Evolutionary conservation across 345 rosid species (phyloP).

Genomic region (Pistacia atlantica): DNA sequence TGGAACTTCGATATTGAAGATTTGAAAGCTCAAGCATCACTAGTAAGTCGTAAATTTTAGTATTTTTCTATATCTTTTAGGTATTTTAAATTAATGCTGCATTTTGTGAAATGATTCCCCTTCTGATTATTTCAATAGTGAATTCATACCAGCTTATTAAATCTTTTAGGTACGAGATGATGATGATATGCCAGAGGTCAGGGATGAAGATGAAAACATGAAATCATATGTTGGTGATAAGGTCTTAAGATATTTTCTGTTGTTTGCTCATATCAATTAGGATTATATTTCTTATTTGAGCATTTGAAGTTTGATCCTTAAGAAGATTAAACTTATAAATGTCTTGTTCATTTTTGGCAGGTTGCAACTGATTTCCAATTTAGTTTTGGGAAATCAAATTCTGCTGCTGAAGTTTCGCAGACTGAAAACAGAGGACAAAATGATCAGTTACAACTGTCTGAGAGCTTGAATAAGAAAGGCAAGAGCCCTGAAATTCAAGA

Average conservation of each 20-base stretch:
- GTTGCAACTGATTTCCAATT: slow-evolving; percentile 24
- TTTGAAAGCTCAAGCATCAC: slow-evolving; percentile 91
- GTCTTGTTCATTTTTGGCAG: slow-evolving; percentile 37
- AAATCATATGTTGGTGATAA: slow-evolving; percentile 43
- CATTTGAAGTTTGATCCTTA: slow-evolving; percentile 9
- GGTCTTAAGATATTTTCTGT: slow-evolving; percentile 32
- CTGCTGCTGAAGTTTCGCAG: slow-evolving; percentile 32
- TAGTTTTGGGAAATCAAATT: slow-evolving; percentile 35
- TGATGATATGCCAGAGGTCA: slow-evolving; percentile 58
- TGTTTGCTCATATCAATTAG: not conserved
- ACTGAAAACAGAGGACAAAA: slow-evolving; percentile 36
- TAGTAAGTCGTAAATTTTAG: slow-evolving; percentile 50
- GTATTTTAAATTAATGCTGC: not conserved
- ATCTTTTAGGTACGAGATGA: slow-evolving; percentile 72
- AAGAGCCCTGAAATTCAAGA: slow-evolving; percentile 44
- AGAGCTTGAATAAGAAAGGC: slow-evolving; percentile 49
- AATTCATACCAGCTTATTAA: slow-evolving; percentile 17
- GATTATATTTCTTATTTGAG: slow-evolving; percentile 3
- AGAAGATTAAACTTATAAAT: not conserved
- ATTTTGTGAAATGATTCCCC: slow-evolving; percentile 7
- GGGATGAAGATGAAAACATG: slow-evolving; percentile 59
- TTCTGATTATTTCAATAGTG: slow-evolving; percentile 15
- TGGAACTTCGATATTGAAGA: slow-evolving; percentile 97
- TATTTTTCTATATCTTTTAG: not conserved
- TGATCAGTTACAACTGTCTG: slow-evolving; percentile 37